Evolutionary conservation across 192 early-diverging fungal species (phyloP), one percentile per base, ranked within the genome.

Genomic region (Diversispora epigaea): DNA sequence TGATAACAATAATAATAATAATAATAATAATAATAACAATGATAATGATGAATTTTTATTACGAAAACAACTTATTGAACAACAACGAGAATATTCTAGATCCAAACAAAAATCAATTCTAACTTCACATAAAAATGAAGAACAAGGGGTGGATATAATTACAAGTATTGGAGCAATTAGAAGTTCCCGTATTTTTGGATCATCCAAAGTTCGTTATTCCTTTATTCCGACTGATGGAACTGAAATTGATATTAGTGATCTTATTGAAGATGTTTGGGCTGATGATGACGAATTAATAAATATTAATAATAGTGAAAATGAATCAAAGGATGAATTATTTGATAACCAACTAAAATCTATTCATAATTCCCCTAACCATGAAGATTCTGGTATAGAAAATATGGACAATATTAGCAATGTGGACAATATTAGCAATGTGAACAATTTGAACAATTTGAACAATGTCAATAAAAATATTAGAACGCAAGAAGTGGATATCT

Each of bases 231-330:
- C 55, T 7, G 67, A 80, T 47, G 79, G 79, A 14, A 76, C 79
- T 15, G 82, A 80, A 17, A 78, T 83, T 11, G 82, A 83, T 71
- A 83, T 83, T 50, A 80, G 79, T 6, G 82, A 83, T 46, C 80
- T 83, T 43, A 83, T 83, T 47, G 82, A 83, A 54, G 79, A 83
- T 57, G 80, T 83, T 49, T 80, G 77, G 57, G 79, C 79, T 44
- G 82, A 80, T 11, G 77, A 80, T 52, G 50, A 52, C 22, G 80
- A 81, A 61, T 39, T 19, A 3, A 4, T 67, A 12, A 11, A 66
- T 6, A 49, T 19, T 17, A 52, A 11, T 52, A 11, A 52, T 11
- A 52, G 12, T 11, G 10, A 4, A 6, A 49, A 15, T n/a, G 50
- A 49, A 5, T 65, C 43, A 65, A 75, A 54, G n/a, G 62, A 66